A percentile compares a stretch with the other conserved stretches of the same genome.
Evolutionary conservation across 2,329 filamentous ascomycete genomes (phyloP).

Genomic region (Coleophoma eucalyptorum): DNA sequence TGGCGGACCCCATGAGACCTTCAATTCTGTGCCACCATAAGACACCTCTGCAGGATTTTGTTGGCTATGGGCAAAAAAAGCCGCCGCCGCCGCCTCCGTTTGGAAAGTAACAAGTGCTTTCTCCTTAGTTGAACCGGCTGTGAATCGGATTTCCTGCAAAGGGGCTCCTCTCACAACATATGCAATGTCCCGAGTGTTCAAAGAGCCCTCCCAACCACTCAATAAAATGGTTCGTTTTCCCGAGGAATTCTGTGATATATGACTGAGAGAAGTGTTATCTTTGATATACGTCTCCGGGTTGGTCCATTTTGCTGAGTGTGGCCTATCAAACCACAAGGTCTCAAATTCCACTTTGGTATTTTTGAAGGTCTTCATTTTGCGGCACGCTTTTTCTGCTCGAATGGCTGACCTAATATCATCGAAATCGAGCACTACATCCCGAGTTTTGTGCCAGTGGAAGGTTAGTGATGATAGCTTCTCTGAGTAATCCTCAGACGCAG

Average conservation of each 20-base stretch:
- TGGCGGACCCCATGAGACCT: too few relatives aligned
- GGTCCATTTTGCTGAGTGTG: neutral
- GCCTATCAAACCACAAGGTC: neutral
- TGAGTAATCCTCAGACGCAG: neutral
- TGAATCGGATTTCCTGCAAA: neutral
- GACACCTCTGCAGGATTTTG: neutral
- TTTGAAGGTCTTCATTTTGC: neutral
- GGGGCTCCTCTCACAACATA: neutral
- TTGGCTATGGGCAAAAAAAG: constrained; percentile 1
- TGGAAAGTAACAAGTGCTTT: too few relatives aligned
- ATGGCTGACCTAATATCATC: neutral
- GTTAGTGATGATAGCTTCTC: constrained; percentile 16
- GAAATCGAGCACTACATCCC: neutral
- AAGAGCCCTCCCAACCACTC: too few relatives aligned
- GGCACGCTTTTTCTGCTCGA: neutral
- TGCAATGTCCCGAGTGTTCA: neutral
- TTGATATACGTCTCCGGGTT: neutral
- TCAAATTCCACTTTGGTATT: neutral
- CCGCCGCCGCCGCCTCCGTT: neutral
- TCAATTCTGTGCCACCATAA: too few relatives aligned
- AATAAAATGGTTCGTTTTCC: too few relatives aligned
- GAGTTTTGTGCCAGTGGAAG: constrained; percentile 2
- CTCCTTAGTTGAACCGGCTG: too few relatives aligned
- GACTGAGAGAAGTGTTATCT: too few relatives aligned
- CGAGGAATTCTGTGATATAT: too few relatives aligned